Conservation (phyloP, 2,329 filamentous ascomycete species). For the Fusarium citri region DNA sequence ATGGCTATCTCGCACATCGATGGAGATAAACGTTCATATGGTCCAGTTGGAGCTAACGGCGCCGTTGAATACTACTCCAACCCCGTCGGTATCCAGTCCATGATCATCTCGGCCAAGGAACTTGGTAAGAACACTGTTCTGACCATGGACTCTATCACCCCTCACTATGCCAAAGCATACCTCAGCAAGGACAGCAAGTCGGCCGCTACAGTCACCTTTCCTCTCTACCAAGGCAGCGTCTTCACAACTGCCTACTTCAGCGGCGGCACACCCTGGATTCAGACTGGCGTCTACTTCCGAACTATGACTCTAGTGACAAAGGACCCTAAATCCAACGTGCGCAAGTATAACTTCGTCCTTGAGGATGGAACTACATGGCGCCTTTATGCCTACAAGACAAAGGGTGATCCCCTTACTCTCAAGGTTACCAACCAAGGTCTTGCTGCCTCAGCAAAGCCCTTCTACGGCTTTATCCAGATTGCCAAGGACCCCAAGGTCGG, state of each 20-base stretch:
- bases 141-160: constrained; percentile 65
- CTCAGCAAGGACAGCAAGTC: constrained; percentile 67
- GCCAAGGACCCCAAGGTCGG: constrained; percentile 75
- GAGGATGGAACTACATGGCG: constrained; percentile 83
- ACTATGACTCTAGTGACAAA: constrained; percentile 69
- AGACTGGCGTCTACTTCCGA: constrained; percentile 79
- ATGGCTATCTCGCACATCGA: constrained; percentile 82
- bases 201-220: constrained; percentile 76
- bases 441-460: constrained; percentile 73
- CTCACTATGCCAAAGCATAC: constrained; percentile 74
- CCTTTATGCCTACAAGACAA: constrained; percentile 76
- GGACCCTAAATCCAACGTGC: constrained; percentile 71
- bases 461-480: constrained; percentile 84
- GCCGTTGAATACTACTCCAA: constrained; percentile 81
- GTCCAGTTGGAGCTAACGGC: constrained; percentile 64
- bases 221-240: constrained; percentile 88
- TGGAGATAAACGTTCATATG: constrained; percentile 73
- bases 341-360: constrained; percentile 80
- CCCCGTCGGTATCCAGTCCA: constrained; percentile 82
- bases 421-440: constrained; percentile 73
- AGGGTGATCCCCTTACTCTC: constrained; percentile 73
- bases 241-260: constrained; percentile 85
- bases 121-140: constrained; percentile 70
- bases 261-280: constrained; percentile 76
- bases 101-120: constrained; percentile 83